Conservation (phyloP, 208 protist species). For the Kentomonas sorsogonicus region DNA sequence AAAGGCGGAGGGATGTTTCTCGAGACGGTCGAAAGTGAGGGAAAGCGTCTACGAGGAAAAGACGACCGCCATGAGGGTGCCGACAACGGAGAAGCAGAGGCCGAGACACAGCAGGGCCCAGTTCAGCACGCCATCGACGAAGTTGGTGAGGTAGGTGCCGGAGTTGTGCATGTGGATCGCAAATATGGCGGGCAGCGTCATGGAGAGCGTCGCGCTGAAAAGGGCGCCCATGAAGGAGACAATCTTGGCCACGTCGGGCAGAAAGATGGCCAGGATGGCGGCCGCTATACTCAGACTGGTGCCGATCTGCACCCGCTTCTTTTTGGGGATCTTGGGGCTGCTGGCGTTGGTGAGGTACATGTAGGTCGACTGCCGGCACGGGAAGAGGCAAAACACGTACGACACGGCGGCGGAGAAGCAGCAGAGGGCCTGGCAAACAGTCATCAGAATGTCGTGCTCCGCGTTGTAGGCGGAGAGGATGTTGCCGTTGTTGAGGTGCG, state of each 20-base stretch:
- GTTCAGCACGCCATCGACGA: constrained; percentile 32
- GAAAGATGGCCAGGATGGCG: constrained; percentile 47
- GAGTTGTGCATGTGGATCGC: constrained; percentile 56
- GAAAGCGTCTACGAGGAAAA: constrained; percentile 12
- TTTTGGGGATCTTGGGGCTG: constrained; percentile 47
- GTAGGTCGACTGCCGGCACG: constrained; percentile 54
- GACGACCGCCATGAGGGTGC: constrained; percentile 49
- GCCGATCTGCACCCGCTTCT: constrained; percentile 42
- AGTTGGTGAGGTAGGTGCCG: constrained; percentile 50
- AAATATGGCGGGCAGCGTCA: constrained; percentile 74
- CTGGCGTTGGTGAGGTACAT: constrained; percentile 63
- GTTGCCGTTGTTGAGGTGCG: constrained; percentile 49
- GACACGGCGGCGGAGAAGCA: constrained; percentile 68
- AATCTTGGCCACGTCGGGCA: constrained; percentile 58
- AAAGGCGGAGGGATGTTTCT: neutral
- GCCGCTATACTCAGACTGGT: constrained; percentile 26
- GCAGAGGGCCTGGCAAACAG: constrained; percentile 59
- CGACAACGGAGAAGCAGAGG: constrained; percentile 43
- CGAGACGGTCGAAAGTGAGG: too few relatives aligned
- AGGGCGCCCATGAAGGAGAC: constrained; percentile 61
- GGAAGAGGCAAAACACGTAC: constrained; percentile 75
- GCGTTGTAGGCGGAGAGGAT: constrained; percentile 58
- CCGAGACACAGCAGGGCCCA: constrained; percentile 42
- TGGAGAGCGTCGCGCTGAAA: constrained; percentile 72
- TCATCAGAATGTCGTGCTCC: constrained; percentile 49